Evolutionary conservation across 1,139 yeast species (phyloP), one percentile per base, ranked within the genome.

Genomic region (Pichia sp.): DNA sequence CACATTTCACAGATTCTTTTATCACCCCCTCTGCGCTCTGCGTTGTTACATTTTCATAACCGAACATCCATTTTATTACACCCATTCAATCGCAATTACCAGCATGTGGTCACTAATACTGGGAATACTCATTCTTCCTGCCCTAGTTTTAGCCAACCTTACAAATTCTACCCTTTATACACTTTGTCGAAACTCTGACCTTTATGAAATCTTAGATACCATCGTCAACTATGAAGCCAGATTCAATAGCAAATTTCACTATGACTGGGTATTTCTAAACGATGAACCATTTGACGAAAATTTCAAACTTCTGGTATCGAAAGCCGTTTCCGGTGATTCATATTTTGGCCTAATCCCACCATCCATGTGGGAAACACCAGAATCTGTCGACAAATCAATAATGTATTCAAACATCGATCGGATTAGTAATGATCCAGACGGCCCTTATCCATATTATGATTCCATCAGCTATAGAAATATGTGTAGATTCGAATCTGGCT

Each of bases 401-500:
- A 90, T 91, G 37, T 73, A 73, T 1, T 57, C 63, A 34, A 63
- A 73, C 4, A 73, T 90, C 49, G 59, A 65, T 19, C 58, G 62
- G 27, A 69, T 76, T 75, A 65, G 54, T n/a, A 51, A 53, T 27
- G 66, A 62, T 32, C 55, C 53, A 4, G 70, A 63, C 47, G 57
- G 69, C 2, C 48, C 53, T 2, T 59, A 69, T 36, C 75, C 73
- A 21, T 73, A 73, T 53, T 76, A 73, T 2, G 70, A 63, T 39
- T 71, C 79, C 9, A 79, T 76, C 55, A 75, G 84, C 38, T 85
- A 85, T 61, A 71, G 93, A 54, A 86, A 83, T 65, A 85, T 85
- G 93, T 85, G 93, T 61, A 72, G 93, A 44, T 85, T 77, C 62
- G 85, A 81, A 63, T 71, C 81, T 6, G 91, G 91, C 1, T 81